Conservation (phyloP, 345 rosid genomes). For the Aquilaria sinensis region DNA sequence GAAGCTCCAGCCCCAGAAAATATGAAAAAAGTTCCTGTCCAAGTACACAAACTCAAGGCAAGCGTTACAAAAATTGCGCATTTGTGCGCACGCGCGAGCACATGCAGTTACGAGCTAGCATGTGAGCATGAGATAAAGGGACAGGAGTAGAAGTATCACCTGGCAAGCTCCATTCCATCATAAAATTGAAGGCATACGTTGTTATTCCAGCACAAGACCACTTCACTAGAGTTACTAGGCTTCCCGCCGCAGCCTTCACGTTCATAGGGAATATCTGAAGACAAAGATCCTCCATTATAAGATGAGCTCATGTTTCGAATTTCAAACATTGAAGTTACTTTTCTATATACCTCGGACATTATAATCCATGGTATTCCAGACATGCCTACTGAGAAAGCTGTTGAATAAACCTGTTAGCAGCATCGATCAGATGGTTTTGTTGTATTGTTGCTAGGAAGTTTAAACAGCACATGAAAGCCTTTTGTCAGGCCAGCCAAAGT, state of each 20-base stretch:
- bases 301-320: background rate
- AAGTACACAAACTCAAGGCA: background rate
- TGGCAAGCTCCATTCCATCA: slow-evolving; percentile 40
- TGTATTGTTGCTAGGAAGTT: background rate
- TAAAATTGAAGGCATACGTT: slow-evolving; percentile 36
- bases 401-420: slow-evolving; percentile 19
- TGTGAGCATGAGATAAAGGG: background rate
- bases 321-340: background rate
- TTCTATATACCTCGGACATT: slow-evolving; percentile 34
- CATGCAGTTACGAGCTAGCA: background rate
- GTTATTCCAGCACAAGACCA: slow-evolving; percentile 38
- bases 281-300: background rate
- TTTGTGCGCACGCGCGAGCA: too few species aligned
- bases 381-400: slow-evolving; percentile 25
- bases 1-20: slow-evolving; percentile 22
- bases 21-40: slow-evolving; percentile 47
- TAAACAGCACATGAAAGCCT: background rate
- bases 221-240: slow-evolving; percentile 31
- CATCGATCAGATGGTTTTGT: slow-evolving; percentile 1
- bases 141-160: slow-evolving; percentile 15
- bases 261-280: slow-evolving; percentile 46
- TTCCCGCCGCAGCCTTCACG: slow-evolving; percentile 42
- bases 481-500: slow-evolving; percentile 2
- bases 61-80: too few species aligned
- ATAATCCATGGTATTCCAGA: slow-evolving; percentile 41